Conservation (phyloP, 331 rosid species). For the Malus hybrid region DNA sequence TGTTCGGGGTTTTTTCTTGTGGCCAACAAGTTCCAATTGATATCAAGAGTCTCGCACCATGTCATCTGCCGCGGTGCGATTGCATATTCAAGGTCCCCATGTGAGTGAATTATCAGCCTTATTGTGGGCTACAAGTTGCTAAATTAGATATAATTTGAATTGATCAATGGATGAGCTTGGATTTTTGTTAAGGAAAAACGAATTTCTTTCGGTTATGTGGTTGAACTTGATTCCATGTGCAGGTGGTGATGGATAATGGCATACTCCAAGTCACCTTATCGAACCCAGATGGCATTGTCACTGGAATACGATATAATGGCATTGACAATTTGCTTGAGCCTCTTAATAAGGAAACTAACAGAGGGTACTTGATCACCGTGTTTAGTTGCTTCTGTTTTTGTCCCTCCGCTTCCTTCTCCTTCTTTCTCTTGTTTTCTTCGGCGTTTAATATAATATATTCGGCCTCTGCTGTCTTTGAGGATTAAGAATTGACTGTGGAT, state of each 20-base stretch:
- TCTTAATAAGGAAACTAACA: constrained; percentile 38
- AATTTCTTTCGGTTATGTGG: not conserved
- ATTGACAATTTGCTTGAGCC: constrained; percentile 72
- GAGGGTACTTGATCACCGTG: constrained; percentile 48
- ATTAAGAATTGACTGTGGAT: not conserved
- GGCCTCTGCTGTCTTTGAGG: not conserved
- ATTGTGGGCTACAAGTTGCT: not conserved
- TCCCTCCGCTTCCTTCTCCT: not conserved
- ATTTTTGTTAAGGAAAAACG: not conserved
- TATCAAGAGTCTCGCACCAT: constrained; percentile 8
- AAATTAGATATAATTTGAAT: not conserved
- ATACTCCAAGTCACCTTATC: constrained; percentile 62
- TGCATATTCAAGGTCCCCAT: constrained; percentile 26
- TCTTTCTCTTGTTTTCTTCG: not conserved
- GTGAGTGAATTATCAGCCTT: constrained; percentile 16
- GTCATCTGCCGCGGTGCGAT: constrained; percentile 28
- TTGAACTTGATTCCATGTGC: constrained; percentile 4
- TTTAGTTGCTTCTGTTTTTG: not conserved
- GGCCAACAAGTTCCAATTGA: constrained; percentile 1
- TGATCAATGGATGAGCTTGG: not conserved
- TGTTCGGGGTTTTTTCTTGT: not conserved
- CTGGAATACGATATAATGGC: constrained; percentile 55
- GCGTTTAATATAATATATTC: not conserved
- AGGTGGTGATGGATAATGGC: constrained; percentile 89
- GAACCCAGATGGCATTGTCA: constrained; percentile 73